Percentiles rank a stretch among this genome's conserved stretches.
Conservation (phyloP, 2,329 filamentous ascomycete genomes). For the Emergomyces orientalis region DNA sequence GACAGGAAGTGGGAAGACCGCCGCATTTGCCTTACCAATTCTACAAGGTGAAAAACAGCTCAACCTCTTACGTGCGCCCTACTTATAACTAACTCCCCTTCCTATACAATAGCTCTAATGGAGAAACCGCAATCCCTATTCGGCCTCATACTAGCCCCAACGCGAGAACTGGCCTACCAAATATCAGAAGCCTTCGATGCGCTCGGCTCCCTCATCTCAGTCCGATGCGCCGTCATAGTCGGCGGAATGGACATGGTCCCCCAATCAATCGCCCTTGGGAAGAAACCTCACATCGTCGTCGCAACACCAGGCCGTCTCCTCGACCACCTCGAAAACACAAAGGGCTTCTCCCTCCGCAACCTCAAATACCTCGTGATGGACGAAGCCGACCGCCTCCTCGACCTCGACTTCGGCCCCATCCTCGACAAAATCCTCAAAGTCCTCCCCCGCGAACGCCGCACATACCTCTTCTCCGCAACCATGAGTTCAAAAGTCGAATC, state of each 20-base stretch:
- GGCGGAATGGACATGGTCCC: slow-evolving; percentile 94
- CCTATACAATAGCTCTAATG: slow-evolving; percentile 53
- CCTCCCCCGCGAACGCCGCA: slow-evolving; percentile 64
- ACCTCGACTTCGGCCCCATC: slow-evolving; percentile 87
- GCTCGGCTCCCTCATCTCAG: slow-evolving; percentile 76
- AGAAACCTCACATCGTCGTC: slow-evolving; percentile 89
- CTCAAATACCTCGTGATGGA: slow-evolving; percentile 91
- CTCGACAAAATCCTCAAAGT: slow-evolving; percentile 91
- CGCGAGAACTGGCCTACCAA: slow-evolving; percentile 84
- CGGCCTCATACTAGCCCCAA: slow-evolving; percentile 83
- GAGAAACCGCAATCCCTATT: slow-evolving; percentile 79
- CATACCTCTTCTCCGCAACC: slow-evolving; percentile 88
- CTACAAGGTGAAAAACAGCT: slow-evolving; percentile 48
- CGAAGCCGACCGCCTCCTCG: slow-evolving; percentile 82
- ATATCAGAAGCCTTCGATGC: slow-evolving; percentile 83
- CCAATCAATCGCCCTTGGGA: slow-evolving; percentile 83
- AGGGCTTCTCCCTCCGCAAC: slow-evolving; percentile 75
- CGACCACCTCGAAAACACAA: slow-evolving; percentile 93
- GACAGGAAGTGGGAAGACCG: slow-evolving; percentile 92
- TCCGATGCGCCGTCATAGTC: slow-evolving; percentile 76
- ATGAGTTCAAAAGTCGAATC: slow-evolving; percentile 91
- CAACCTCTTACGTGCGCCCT: background rate
- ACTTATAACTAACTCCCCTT: background rate
- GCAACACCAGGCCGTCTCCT: slow-evolving; percentile 82
- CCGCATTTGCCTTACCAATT: slow-evolving; percentile 87